These are phyloP conservation scores for Xylaria sp. DNA, from an alignment of 2,329 filamentous ascomycete genomes.

Conservation along the genomic window DNA sequence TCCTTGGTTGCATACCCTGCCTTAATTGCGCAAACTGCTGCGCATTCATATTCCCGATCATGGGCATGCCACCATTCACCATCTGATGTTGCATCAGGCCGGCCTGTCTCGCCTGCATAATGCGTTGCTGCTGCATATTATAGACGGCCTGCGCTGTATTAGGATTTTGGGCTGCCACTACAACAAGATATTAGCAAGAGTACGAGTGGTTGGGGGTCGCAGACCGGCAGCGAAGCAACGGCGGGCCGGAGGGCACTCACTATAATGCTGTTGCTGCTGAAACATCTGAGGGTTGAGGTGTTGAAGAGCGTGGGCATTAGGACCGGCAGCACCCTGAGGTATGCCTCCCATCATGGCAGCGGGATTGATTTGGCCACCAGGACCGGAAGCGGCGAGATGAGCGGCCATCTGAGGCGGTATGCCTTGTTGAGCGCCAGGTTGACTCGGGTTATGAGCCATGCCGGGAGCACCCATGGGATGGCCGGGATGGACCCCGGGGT, in stretches of 20 bases:
- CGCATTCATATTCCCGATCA: conserved; percentile 54
- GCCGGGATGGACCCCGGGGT: conserved; percentile 73
- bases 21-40: conserved; percentile 57
- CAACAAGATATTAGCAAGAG: conserved; percentile 18
- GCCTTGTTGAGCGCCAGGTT: conserved; percentile 73
- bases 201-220: background rate
- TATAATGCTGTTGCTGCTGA: conserved; percentile 56
- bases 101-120: conserved; percentile 44
- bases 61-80: conserved; percentile 52
- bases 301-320: conserved; percentile 75
- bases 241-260: conserved; percentile 41
- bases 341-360: conserved; percentile 79
- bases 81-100: conserved; percentile 49
- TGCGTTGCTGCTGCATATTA: conserved; percentile 43
- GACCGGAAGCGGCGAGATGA: conserved; percentile 78
- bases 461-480: conserved; percentile 69
- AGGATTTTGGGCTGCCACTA: conserved; percentile 30
- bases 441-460: conserved; percentile 74
- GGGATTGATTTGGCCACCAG: conserved; percentile 77
- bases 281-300: conserved; percentile 75
- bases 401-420: conserved; percentile 74
- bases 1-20: conserved; percentile 51
- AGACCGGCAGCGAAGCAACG: background rate
- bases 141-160: conserved; percentile 33
- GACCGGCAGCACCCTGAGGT: conserved; percentile 71